Conservation (phyloP, 768 basidiomycete species). For the Psilocybe cubensis region DNA sequence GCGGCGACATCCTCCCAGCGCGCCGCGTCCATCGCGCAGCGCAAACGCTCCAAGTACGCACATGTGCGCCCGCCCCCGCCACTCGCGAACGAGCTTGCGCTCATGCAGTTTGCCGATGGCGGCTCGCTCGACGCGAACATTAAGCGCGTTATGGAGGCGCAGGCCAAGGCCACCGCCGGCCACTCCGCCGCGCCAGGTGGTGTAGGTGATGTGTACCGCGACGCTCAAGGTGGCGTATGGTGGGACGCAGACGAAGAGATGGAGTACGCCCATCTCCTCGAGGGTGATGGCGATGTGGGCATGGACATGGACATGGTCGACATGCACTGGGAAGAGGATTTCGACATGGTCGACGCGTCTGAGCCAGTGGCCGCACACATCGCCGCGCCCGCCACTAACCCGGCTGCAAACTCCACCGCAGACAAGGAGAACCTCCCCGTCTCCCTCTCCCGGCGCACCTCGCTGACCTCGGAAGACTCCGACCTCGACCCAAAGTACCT, state of each 20-base stretch:
- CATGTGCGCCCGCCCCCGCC: conserved; percentile 48
- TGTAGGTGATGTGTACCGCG: conserved; percentile 60
- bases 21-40: conserved; percentile 38
- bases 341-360: conserved; percentile 1
- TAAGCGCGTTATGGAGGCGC: conserved; percentile 55
- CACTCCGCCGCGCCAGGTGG: conserved; percentile 23
- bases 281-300: conserved; percentile 27
- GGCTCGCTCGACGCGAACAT: conserved; percentile 60
- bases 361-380: conserved; percentile 12
- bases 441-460: conserved; percentile 11
- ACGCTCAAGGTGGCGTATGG: conserved; percentile 68
- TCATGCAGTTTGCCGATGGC: conserved; percentile 73
- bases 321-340: conserved; percentile 23
- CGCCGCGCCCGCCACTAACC: background rate
- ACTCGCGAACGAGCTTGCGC: conserved; percentile 65
- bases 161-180: conserved; percentile 48
- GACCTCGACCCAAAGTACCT: conserved; percentile 55
- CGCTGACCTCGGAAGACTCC: conserved; percentile 45
- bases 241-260: conserved; percentile 73
- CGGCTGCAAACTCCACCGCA: background rate
- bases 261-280: conserved; percentile 68
- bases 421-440: conserved; percentile 19
- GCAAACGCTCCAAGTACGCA: conserved; percentile 57
- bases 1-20: conserved; percentile 19
- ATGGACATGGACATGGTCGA: conserved; percentile 14